These are phyloP conservation scores for Schwanniomyces yamadae DNA, from an alignment of 805 yeast species.

Conservation along the genomic window DNA sequence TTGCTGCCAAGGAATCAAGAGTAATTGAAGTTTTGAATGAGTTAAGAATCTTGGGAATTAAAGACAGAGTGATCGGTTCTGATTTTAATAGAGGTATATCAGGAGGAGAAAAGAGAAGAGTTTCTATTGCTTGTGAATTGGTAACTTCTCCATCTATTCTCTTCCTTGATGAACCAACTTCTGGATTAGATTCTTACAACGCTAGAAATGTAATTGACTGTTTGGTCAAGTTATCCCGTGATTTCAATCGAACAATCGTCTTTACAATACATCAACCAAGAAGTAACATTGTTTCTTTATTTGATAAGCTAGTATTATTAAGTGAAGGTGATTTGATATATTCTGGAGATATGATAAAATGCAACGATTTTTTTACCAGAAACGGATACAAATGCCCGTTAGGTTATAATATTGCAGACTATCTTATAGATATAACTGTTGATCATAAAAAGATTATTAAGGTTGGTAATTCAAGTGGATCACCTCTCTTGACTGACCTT, in stretches of 20 bases:
- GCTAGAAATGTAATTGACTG: constrained; percentile 90
- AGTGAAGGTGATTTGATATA: constrained; percentile 85
- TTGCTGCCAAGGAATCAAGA: constrained; percentile 66
- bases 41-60: constrained; percentile 76
- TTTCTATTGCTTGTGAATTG: constrained; percentile 78
- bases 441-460: constrained; percentile 43
- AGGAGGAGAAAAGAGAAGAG: constrained; percentile 70
- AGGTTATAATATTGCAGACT: constrained; percentile 94
- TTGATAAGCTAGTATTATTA: constrained; percentile 76
- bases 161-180: constrained; percentile 85
- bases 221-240: constrained; percentile 73
- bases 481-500: constrained; percentile 1
- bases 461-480: constrained; percentile 11
- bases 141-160: constrained; percentile 69
- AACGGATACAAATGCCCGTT: constrained; percentile 82
- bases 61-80: constrained; percentile 84
- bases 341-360: constrained; percentile 78
- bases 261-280: constrained; percentile 97
- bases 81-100: constrained; percentile 84
- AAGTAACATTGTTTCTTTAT: constrained; percentile 88
- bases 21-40: constrained; percentile 85
- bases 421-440: constrained; percentile 85
- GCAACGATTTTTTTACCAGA: constrained; percentile 70
- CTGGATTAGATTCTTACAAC: constrained; percentile 92
- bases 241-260: constrained; percentile 81